phyloP scores from a whole-genome alignment of 495 filamentous ascomycete genomes.

The Penicillium canescens region DNA sequence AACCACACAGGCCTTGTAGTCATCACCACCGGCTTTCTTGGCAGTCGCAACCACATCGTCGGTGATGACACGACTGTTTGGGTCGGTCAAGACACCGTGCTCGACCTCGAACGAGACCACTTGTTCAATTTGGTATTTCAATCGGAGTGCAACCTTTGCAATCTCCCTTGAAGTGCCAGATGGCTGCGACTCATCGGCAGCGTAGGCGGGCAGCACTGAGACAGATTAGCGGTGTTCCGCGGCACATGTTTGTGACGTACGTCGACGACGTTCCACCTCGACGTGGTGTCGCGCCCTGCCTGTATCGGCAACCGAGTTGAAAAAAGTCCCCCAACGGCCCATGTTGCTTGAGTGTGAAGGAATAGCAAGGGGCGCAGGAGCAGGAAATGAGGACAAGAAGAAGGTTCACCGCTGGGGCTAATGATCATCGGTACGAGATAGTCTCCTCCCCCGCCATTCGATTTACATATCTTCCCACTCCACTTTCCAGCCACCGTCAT shows the following conservation, averaged over 20 bases:
- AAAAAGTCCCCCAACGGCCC: slow-evolving; percentile 38
- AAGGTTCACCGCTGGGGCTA: slow-evolving; percentile 4
- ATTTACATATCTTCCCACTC: neutral
- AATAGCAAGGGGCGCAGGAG: neutral
- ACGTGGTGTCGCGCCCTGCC: slow-evolving; percentile 25
- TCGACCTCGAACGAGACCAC: slow-evolving; percentile 86
- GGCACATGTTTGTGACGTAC: slow-evolving; percentile 34
- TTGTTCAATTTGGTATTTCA: slow-evolving; percentile 90
- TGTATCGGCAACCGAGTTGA: slow-evolving; percentile 19
- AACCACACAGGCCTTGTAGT: slow-evolving; percentile 75
- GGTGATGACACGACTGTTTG: slow-evolving; percentile 86
- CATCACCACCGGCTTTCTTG: slow-evolving; percentile 72
- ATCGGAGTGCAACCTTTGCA: slow-evolving; percentile 80
- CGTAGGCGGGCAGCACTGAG: slow-evolving; percentile 39
- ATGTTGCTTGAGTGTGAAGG: slow-evolving; percentile 17
- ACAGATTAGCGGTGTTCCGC: slow-evolving; percentile 26
- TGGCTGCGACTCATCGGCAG: slow-evolving; percentile 26
- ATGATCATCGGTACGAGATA: slow-evolving; percentile 3
- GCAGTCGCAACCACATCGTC: slow-evolving; percentile 74
- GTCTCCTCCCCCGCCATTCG: slow-evolving; percentile 5
- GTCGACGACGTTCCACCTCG: slow-evolving; percentile 35
- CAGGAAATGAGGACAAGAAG: neutral
- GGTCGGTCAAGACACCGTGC: slow-evolving; percentile 64
- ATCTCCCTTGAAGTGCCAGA: slow-evolving; percentile 70
- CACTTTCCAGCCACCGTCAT: no score